These are phyloP conservation scores for Berkeleyomyces basicola DNA, from an alignment of 2,329 filamentous ascomycete species.

Conservation along the genomic window DNA sequence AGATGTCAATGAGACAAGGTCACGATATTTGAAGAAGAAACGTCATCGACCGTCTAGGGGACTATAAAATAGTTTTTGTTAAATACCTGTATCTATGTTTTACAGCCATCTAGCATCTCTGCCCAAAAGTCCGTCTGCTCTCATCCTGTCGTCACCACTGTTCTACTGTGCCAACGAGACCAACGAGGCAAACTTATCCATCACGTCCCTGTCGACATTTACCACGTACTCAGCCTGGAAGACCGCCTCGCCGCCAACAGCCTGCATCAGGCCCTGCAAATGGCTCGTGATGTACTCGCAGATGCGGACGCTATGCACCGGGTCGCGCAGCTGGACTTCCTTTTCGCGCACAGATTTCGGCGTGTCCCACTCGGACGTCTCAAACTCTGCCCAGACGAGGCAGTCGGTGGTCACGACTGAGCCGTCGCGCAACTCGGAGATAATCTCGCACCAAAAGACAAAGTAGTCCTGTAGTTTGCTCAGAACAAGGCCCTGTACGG, in stretches of 20 bases:
- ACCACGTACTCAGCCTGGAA: conserved; percentile 54
- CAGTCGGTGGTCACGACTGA: conserved; percentile 34
- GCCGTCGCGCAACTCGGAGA: conserved; percentile 48
- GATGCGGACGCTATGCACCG: conserved; percentile 48
- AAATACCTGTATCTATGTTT: no score
- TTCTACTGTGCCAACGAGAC: background rate
- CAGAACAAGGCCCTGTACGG: conserved; percentile 41
- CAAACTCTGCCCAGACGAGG: conserved; percentile 29
- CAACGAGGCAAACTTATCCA: conserved; percentile 38
- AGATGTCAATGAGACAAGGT: background rate
- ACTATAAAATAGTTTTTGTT: no score
- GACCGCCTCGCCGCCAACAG: conserved; percentile 43
- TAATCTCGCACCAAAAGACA: conserved; percentile 55
- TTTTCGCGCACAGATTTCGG: conserved; percentile 37
- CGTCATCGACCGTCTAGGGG: no score
- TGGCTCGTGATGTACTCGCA: conserved; percentile 47
- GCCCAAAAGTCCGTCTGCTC: background rate
- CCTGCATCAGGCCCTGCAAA: conserved; percentile 40
- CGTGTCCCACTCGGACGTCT: conserved; percentile 37
- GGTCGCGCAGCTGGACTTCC: conserved; percentile 40
- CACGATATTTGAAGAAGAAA: background rate
- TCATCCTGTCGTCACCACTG: background rate
- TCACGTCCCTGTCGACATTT: conserved; percentile 60
- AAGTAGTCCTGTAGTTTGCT: conserved; percentile 55
- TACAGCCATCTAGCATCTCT: no score